Evolutionary conservation across 179 eudicot genomes (phyloP), one percentile per base, ranked within the genome.

Genomic region (Gypsophila paniculata): DNA sequence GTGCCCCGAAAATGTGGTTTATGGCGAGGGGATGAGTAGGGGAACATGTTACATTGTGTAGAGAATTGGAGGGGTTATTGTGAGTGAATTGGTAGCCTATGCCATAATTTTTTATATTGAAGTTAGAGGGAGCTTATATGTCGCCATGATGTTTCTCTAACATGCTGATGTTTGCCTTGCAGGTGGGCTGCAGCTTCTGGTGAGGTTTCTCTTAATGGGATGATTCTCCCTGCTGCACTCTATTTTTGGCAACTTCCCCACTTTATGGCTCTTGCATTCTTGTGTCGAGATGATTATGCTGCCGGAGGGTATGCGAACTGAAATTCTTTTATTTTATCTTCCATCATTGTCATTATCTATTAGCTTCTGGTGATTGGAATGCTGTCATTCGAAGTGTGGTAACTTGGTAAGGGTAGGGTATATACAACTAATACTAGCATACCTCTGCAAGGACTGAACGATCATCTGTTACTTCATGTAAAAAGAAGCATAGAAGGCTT

Each of bases 171-270:
- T 48, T 44, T 82, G 58, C 65, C 78, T 72, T 80, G 72, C 77
- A 93, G 98, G 85, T 93, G 98, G 98, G 98, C 86, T 78, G 98
- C 98, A 57, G 97, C 97, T 75, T 83, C 98, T 69, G 97, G 98
- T 57, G 82, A 81, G 75, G 75, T 93, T 61, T 82, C 97, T 73
- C 96, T 89, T 23, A 88, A 88, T 79, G 90, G 78, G 61, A 83
- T 91, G 91, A 77, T 93, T 76, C 97, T 93, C 49, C 98, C 98
- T 51, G 97, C 97, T 75, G 97, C 98, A 64, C 85, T 93, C 23
- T 93, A 93, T 71, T 93, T 93, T 89, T 93, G 98, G 98, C 98
- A 93, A 82, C 71, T 93, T 74, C 97, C 98, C 69, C 98, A 93
- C 76, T 93, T 93, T 63, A 93, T 93, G 98, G 96, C 98, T 83